Evolutionary conservation across 495 filamentous ascomycete species (phyloP), one percentile per base, ranked within the genome.

Genomic region (Hypomontagnella submonticulosa): DNA sequence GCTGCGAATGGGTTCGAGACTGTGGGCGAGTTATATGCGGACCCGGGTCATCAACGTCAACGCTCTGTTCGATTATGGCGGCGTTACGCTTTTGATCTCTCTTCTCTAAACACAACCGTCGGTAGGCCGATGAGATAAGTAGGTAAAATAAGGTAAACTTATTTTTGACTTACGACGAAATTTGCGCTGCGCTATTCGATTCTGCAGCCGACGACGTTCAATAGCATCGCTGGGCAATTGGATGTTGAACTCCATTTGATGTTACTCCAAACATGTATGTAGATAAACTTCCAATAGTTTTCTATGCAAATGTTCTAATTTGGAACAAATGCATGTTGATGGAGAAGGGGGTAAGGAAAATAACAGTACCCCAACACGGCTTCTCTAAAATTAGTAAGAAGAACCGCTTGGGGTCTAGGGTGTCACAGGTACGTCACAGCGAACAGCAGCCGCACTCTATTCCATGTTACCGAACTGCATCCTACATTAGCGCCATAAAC

Each of bases 181-280:
- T 77, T 96, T 97, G 61, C 93, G 88, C 79, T 97, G 93, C 32
- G 93, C 93, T 77, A 97, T 96, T 42, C 93, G 85, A 78, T 97
- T 97, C 77, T 97, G 93, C 77, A 97, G 96, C 64, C 93, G 83
- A 69, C 93, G 84, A 66, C 93, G 86, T 80, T 97, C 92, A 48
- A 49, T 33, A 4, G 58, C 40, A 15, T 53, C 42, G 3, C 19
- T 18, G 4, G 49, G 53, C 5, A 57, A 23, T 59, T 63, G 36
- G 3, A 63, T 36, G 23, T 48, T 54, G 15, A 61, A 32, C n/a
- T 61, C 58, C 49, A 54, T 61, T n/a, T 18, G 16, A 9, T 40
- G 32, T 0, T 2, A 11, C 15, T 19, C 27, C 10, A 30, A 16
- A 4, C 2, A 20, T n/a, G 18, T 16, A 43, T 9, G 18, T 46